Conservation (phyloP, 345 rosid species). For the Noccaea bulbosa region DNA sequence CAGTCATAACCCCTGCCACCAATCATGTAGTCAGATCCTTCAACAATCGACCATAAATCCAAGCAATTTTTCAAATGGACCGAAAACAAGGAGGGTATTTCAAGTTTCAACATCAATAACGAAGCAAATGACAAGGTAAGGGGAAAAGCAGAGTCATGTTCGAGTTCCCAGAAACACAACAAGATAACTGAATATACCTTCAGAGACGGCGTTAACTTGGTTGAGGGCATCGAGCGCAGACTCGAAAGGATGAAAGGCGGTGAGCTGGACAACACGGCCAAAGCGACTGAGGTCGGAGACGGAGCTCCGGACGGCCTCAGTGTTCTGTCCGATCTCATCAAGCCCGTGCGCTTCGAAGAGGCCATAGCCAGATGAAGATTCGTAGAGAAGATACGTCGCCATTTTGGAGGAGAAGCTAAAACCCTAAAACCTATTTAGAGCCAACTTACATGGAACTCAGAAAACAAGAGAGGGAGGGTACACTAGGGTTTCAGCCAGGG, state of each 20-base stretch:
- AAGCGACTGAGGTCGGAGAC: slow-evolving; percentile 74
- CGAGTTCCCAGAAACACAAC: neutral
- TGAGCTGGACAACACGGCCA: slow-evolving; percentile 82
- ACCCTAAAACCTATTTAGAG: slow-evolving; percentile 32
- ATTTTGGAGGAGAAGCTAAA: slow-evolving; percentile 43
- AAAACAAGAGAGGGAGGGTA: neutral
- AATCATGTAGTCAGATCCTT: neutral
- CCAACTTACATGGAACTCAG: neutral
- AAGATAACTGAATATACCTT: slow-evolving; percentile 51
- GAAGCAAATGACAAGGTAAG: neutral
- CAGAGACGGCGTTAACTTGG: slow-evolving; percentile 84
- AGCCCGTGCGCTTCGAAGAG: slow-evolving; percentile 68
- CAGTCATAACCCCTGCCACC: slow-evolving; percentile 69
- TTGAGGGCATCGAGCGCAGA: slow-evolving; percentile 84
- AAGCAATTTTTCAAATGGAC: neutral
- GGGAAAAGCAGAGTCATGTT: neutral
- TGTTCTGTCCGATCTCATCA: slow-evolving; percentile 85
- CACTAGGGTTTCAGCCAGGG: slow-evolving; percentile 26
- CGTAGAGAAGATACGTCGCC: slow-evolving; percentile 64
- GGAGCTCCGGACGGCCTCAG: slow-evolving; percentile 80
- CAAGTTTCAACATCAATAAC: neutral
- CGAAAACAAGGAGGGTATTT: neutral
- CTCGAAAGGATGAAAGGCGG: slow-evolving; percentile 71
- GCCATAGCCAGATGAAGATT: slow-evolving; percentile 75
- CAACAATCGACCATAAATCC: neutral